Evolutionary conservation across 2,329 filamentous ascomycete species (phyloP).

Genomic region (Fusarium azukiicola): DNA sequence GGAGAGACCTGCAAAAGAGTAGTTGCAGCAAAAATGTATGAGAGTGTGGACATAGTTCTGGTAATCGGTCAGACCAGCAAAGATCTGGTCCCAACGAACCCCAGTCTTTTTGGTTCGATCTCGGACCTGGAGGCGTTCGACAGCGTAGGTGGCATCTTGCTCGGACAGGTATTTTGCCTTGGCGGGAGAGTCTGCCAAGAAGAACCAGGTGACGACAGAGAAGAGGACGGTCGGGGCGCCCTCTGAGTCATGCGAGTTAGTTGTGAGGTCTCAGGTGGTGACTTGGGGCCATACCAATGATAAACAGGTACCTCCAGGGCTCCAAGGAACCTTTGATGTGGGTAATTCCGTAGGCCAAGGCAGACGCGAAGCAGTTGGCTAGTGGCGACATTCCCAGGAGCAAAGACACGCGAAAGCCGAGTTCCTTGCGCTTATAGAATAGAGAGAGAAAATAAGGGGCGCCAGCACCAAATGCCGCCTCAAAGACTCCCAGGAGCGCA

Average conservation of each 20-base stretch:
- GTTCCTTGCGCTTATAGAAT: slow-evolving; percentile 32
- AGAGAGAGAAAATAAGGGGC: slow-evolving; percentile 41
- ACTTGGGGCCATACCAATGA: slow-evolving; percentile 25
- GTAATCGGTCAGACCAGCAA: slow-evolving; percentile 32
- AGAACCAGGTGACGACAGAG: slow-evolving; percentile 25
- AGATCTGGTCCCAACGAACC: slow-evolving; percentile 32
- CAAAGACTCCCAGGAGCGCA: slow-evolving; percentile 35
- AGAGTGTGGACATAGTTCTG: slow-evolving; percentile 37
- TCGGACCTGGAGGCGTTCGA: slow-evolving; percentile 32
- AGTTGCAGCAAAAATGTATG: slow-evolving; percentile 42
- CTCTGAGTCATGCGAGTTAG: slow-evolving; percentile 6
- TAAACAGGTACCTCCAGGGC: slow-evolving; percentile 36
- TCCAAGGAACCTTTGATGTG: slow-evolving; percentile 31
- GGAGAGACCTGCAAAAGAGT: slow-evolving; percentile 37
- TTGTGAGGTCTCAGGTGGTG: accelerated
- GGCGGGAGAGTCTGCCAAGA: slow-evolving; percentile 32
- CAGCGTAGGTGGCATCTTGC: slow-evolving; percentile 30
- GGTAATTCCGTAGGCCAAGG: slow-evolving; percentile 37
- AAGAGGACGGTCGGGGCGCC: slow-evolving; percentile 35
- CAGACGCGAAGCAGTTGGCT: slow-evolving; percentile 39
- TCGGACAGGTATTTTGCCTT: slow-evolving; percentile 31
- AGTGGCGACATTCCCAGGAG: slow-evolving; percentile 37
- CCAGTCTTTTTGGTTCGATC: slow-evolving; percentile 31
- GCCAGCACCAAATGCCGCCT: slow-evolving; percentile 38
- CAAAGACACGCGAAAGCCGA: slow-evolving; percentile 38